A percentile compares a stretch with the other conserved stretches of the same genome.
Conservation (phyloP, 805 yeast species). For the Candida khao-thaluensis region DNA sequence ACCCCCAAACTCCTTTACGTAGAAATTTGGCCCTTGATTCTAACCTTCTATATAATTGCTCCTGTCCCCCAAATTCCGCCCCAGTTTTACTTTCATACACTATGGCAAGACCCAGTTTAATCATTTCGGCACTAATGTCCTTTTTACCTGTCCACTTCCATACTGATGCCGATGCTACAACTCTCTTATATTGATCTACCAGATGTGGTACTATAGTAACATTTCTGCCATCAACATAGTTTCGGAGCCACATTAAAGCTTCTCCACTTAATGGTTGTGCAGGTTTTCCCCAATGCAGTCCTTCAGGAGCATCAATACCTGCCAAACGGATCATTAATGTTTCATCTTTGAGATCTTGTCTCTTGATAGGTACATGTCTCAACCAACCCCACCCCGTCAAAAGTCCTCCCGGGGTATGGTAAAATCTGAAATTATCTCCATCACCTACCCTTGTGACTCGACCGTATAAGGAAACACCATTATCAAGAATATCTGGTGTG, state of each 20-base stretch:
- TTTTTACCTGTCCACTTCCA: conserved; percentile 56
- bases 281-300: conserved; percentile 91
- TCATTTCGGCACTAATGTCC: conserved; percentile 87
- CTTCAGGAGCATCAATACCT: conserved; percentile 97
- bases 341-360: conserved; percentile 51
- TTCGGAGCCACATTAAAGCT: conserved; percentile 74
- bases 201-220: conserved; percentile 77
- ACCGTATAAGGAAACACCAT: conserved; percentile 46
- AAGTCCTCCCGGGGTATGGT: conserved; percentile 90
- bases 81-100: conserved; percentile 82
- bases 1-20: conserved; percentile 69
- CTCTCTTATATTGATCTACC: conserved; percentile 84
- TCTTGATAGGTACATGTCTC: conserved; percentile 56
- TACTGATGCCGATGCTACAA: conserved; percentile 77
- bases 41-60: conserved; percentile 52
- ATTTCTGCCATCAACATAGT: conserved; percentile 60
- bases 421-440: conserved; percentile 91
- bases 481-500: conserved; percentile 34
- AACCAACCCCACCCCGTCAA: conserved; percentile 94
- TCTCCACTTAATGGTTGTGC: conserved; percentile 88
- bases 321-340: conserved; percentile 82
- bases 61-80: conserved; percentile 84
- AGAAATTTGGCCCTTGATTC: conserved; percentile 60
- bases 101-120: conserved; percentile 76
- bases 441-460: conserved; percentile 89